Conservation (phyloP, 176 grass and related monocot genomes). For the Neostapfia colusana region DNA sequence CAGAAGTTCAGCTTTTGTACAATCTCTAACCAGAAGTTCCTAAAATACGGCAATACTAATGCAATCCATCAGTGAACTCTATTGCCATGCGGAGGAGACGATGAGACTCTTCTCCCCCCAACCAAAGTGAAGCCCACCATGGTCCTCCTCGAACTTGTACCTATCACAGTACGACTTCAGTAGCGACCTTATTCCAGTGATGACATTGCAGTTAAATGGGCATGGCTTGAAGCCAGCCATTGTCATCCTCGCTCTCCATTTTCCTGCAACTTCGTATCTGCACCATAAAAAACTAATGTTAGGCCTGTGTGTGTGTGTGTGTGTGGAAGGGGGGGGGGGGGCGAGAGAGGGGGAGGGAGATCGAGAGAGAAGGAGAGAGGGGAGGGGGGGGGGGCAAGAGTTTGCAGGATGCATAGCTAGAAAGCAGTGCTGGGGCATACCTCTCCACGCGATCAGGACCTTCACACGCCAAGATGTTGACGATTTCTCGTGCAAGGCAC, state of each 20-base stretch:
- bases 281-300: constrained; percentile 17
- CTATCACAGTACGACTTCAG: constrained; percentile 76
- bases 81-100: constrained; percentile 86
- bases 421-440: constrained; percentile 41
- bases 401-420: constrained; percentile 6
- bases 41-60: constrained; percentile 46
- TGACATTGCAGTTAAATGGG: constrained; percentile 65
- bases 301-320: too few relatives aligned
- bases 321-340: too few relatives aligned
- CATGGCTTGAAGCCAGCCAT: constrained; percentile 84
- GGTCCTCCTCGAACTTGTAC: constrained; percentile 79
- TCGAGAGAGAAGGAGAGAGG: not conserved
- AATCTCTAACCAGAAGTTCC: constrained; percentile 45
- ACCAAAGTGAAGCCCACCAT: constrained; percentile 77
- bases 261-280: constrained; percentile 93
- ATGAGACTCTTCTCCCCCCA: constrained; percentile 90
- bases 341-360: too few relatives aligned
- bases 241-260: constrained; percentile 93
- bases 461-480: constrained; percentile 95
- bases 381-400: too few relatives aligned
- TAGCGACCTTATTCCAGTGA: constrained; percentile 50
- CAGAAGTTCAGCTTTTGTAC: constrained; percentile 42
- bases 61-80: constrained; percentile 34
- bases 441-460: constrained; percentile 96
- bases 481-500: constrained; percentile 94